Evolutionary conservation across 768 basidiomycete genomes (phyloP).

Genomic region (Boletus rubropictus): DNA sequence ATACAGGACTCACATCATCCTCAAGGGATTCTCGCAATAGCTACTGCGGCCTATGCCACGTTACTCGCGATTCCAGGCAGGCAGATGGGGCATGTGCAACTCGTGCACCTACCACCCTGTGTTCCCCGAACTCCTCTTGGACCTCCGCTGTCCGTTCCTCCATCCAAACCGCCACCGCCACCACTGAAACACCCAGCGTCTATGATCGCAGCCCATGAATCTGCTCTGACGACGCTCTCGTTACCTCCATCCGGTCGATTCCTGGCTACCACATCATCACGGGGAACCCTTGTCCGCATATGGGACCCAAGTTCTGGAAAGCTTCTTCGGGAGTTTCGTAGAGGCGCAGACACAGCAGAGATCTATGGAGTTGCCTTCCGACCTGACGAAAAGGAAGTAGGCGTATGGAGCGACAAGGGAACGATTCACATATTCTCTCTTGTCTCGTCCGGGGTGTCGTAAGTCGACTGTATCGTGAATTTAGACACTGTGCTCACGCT

Average conservation of each 20-base stretch:
- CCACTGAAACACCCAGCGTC: slow-evolving; percentile 62
- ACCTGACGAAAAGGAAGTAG: slow-evolving; percentile 78
- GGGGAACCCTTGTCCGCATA: slow-evolving; percentile 81
- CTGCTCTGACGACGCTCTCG: slow-evolving; percentile 72
- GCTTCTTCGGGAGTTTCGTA: slow-evolving; percentile 70
- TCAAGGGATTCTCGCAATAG: slow-evolving; percentile 73
- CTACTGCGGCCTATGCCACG: slow-evolving; percentile 71
- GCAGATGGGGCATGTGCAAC: slow-evolving; percentile 83
- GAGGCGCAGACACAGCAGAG: slow-evolving; percentile 85
- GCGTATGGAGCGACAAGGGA: slow-evolving; percentile 94
- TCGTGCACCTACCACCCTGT: slow-evolving; percentile 81
- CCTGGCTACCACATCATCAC: slow-evolving; percentile 76
- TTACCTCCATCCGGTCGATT: slow-evolving; percentile 72
- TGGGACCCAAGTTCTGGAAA: slow-evolving; percentile 77
- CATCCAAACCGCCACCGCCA: slow-evolving; percentile 51
- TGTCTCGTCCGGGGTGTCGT: slow-evolving; percentile 59
- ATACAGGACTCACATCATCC: slow-evolving; percentile 1
- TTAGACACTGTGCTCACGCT: slow-evolving; percentile 1
- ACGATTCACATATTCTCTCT: slow-evolving; percentile 88
- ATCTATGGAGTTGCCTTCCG: slow-evolving; percentile 89
- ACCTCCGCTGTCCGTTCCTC: slow-evolving; percentile 49
- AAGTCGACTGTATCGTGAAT: slow-evolving; percentile 30
- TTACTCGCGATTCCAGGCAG: slow-evolving; percentile 81
- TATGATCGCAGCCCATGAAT: slow-evolving; percentile 80
- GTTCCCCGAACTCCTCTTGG: slow-evolving; percentile 50